Evolutionary conservation across 106 monocot species (phyloP).

Genomic region (Vanilla planifolia): DNA sequence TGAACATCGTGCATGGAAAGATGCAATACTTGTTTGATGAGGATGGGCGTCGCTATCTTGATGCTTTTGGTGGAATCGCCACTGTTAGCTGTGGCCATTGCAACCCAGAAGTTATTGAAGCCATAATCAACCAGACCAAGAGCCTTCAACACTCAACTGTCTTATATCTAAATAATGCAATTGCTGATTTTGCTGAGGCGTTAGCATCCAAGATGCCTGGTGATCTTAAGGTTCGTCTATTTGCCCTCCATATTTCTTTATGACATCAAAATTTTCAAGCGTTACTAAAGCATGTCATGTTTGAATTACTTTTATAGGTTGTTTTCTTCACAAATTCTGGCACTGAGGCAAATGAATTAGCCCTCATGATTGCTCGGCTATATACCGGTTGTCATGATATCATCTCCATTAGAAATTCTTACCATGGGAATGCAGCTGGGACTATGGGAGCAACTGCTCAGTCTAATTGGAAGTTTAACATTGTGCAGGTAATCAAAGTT

Average conservation of each 20-base stretch:
- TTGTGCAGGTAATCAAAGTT: slow-evolving; percentile 77
- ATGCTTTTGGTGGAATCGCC: slow-evolving; percentile 87
- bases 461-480: slow-evolving; percentile 84
- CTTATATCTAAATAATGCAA: slow-evolving; percentile 70
- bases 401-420: slow-evolving; percentile 71
- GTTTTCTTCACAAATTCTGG: slow-evolving; percentile 97
- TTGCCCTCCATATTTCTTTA: neutral
- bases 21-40: slow-evolving; percentile 92
- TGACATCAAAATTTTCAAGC: neutral
- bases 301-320: slow-evolving; percentile 28
- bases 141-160: slow-evolving; percentile 77
- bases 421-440: slow-evolving; percentile 92
- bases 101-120: slow-evolving; percentile 70
- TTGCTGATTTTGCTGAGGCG: slow-evolving; percentile 88
- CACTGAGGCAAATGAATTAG: slow-evolving; percentile 88
- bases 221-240: slow-evolving; percentile 67
- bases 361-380: slow-evolving; percentile 76
- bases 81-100: slow-evolving; percentile 89
- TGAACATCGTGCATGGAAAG: slow-evolving; percentile 86
- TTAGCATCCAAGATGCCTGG: slow-evolving; percentile 71
- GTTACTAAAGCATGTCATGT: neutral
- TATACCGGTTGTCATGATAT: slow-evolving; percentile 83
- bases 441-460: slow-evolving; percentile 88
- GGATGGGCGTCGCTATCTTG: slow-evolving; percentile 73
- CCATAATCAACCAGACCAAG: slow-evolving; percentile 55